These are phyloP conservation scores for Glycine latifolia DNA, from an alignment of 306 rosid species.

Conservation along the genomic window DNA sequence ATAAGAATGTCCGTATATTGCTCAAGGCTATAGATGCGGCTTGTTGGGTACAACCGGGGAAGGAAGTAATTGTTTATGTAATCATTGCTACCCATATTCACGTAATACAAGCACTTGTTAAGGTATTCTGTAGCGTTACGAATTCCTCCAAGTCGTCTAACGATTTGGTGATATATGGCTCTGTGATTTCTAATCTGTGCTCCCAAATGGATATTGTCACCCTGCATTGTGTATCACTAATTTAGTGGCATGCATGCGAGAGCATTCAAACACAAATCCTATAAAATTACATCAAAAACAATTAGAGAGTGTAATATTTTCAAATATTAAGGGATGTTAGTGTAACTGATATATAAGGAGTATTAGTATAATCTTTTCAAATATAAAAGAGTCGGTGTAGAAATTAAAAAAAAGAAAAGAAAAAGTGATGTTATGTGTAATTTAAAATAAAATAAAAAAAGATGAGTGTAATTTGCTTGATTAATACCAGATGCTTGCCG, in stretches of 20 bases:
- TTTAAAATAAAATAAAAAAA: too few relatives aligned
- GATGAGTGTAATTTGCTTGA: too few relatives aligned
- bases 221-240: constrained; percentile 49
- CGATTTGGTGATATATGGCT: constrained; percentile 15
- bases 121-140: constrained; percentile 11
- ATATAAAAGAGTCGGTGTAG: too few relatives aligned
- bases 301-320: too few relatives aligned
- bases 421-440: too few relatives aligned
- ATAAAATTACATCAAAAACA: too few relatives aligned
- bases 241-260: background rate
- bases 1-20: constrained; percentile 53
- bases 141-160: background rate
- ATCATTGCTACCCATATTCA: constrained; percentile 67
- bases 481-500: background rate
- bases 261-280: too few relatives aligned
- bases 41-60: constrained; percentile 48
- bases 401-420: too few relatives aligned
- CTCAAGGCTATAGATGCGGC: constrained; percentile 38
- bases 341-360: too few relatives aligned
- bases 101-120: constrained; percentile 60
- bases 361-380: too few relatives aligned
- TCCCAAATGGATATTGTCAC: constrained; percentile 42
- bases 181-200: constrained; percentile 52
- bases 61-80: constrained; percentile 62
- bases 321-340: too few relatives aligned